Conservation (phyloP, 495 filamentous ascomycete genomes). For the Lasiosphaeria hispida region DNA sequence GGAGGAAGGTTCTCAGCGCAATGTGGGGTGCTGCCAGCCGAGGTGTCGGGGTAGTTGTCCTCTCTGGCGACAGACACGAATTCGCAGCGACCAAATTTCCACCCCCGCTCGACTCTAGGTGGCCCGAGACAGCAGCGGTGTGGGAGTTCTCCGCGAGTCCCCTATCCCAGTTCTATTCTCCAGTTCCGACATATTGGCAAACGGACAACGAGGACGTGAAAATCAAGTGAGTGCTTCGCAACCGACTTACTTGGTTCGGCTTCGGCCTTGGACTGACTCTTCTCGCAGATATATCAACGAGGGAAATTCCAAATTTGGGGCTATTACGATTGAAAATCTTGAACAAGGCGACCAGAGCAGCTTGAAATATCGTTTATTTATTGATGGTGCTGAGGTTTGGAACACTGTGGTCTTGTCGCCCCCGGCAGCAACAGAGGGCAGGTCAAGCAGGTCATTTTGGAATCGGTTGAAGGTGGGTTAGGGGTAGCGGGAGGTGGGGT, state of each 20-base stretch:
- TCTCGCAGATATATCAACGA: constrained; percentile 66
- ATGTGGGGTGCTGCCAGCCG: constrained; percentile 82
- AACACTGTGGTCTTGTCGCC: constrained; percentile 59
- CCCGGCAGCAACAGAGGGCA: constrained; percentile 22
- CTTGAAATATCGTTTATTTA: constrained; percentile 76
- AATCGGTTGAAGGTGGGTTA: constrained; percentile 32
- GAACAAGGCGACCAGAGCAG: constrained; percentile 58
- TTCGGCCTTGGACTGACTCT: neutral
- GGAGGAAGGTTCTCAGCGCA: constrained; percentile 73
- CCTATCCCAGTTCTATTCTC: constrained; percentile 88
- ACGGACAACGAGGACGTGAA: constrained; percentile 72
- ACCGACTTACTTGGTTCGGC: neutral
- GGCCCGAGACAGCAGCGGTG: constrained; percentile 60
- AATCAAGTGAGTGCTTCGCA: constrained; percentile 60
- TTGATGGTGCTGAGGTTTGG: constrained; percentile 79
- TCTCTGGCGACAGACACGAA: constrained; percentile 91
- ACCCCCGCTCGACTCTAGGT: constrained; percentile 57
- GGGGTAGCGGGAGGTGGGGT: constrained; percentile 9
- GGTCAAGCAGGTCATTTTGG: constrained; percentile 37
- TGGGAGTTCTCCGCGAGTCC: constrained; percentile 89
- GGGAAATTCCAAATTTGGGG: constrained; percentile 89
- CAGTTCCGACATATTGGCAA: constrained; percentile 77
- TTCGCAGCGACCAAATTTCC: constrained; percentile 90
- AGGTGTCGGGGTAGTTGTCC: constrained; percentile 73
- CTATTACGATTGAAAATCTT: constrained; percentile 73